Percentiles rank a stretch among this genome's conserved stretches.
phyloP scores from a whole-genome alignment of 208 protist genomes.

The Vickermania ingenoplastis region DNA sequence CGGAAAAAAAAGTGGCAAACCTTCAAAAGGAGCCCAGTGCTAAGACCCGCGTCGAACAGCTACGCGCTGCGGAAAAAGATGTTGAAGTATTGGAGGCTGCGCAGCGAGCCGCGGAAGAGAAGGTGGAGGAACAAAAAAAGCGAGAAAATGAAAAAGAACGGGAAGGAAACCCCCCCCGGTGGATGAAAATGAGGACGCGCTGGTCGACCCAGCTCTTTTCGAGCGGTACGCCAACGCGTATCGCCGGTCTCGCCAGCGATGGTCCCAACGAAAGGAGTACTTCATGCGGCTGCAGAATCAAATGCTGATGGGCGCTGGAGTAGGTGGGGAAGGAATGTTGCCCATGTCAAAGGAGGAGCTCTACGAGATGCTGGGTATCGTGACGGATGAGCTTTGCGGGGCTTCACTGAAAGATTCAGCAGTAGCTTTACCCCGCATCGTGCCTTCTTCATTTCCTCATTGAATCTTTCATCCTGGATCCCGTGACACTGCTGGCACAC shows the following conservation, averaged over 20 bases:
- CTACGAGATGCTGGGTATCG: slow-evolving; percentile 41
- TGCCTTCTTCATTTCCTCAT: too few relatives aligned
- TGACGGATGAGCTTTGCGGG: slow-evolving; percentile 46
- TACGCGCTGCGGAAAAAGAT: too few relatives aligned
- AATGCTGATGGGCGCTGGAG: slow-evolving; percentile 38
- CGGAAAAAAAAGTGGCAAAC: too few relatives aligned
- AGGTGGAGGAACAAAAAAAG: too few relatives aligned
- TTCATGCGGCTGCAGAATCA: slow-evolving; percentile 52
- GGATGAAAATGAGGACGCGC: background rate
- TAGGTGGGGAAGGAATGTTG: slow-evolving; percentile 3
- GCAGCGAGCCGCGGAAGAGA: too few relatives aligned
- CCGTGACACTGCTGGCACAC: too few relatives aligned
- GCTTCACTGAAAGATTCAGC: slow-evolving; percentile 38
- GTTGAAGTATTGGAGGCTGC: too few relatives aligned
- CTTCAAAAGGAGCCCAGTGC: too few relatives aligned
- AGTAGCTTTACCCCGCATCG: slow-evolving; percentile 28
- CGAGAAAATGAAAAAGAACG: too few relatives aligned
- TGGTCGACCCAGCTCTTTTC: background rate
- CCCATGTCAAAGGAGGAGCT: slow-evolving; percentile 13
- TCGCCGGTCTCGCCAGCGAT: slow-evolving; percentile 40
- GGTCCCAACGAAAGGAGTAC: slow-evolving; percentile 61
- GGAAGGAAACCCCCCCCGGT: background rate
- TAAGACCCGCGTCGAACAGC: too few relatives aligned
- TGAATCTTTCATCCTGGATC: too few relatives aligned
- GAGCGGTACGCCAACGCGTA: slow-evolving; percentile 16